A percentile compares a stretch with the other conserved stretches of the same genome.
Evolutionary conservation across 139 green algal genomes (phyloP).

Genomic region (Yamagishiella unicocca): DNA sequence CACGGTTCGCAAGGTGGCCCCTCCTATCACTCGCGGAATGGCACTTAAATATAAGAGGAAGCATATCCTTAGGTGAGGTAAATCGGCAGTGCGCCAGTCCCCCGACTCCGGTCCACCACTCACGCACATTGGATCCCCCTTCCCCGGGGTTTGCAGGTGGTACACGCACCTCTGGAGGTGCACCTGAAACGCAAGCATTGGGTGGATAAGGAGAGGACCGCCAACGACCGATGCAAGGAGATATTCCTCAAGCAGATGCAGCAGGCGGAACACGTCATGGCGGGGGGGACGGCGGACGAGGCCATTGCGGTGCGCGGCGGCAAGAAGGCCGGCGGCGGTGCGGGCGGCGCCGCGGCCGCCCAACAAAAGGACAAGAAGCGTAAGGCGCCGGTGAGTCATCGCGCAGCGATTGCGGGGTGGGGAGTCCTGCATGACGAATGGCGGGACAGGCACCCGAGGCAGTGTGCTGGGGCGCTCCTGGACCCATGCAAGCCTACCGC

Average conservation of each 20-base stretch:
- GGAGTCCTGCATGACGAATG: too few species aligned
- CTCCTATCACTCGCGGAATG: too few species aligned
- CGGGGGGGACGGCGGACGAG: background rate
- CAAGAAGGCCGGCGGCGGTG: background rate
- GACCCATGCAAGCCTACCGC: too few species aligned
- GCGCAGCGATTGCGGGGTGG: too few species aligned
- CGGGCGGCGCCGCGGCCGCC: background rate
- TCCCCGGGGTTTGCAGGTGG: conserved; percentile 17
- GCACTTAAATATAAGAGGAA: too few species aligned
- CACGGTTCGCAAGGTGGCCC: too few species aligned
- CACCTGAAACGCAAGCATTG: conserved; percentile 56
- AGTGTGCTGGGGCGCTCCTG: too few species aligned
- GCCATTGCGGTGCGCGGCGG: background rate
- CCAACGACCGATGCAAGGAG: conserved; percentile 37
- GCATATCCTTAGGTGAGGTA: too few species aligned
- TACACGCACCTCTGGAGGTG: conserved; percentile 38
- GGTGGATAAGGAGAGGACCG: conserved; percentile 33
- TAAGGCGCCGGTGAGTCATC: conserved; percentile 8
- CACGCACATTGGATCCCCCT: too few species aligned
- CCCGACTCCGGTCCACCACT: too few species aligned
- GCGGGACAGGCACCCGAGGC: too few species aligned
- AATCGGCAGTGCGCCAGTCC: too few species aligned
- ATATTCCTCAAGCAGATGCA: conserved; percentile 38
- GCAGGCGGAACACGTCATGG: conserved; percentile 39
- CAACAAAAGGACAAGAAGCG: conserved; percentile 22